These are phyloP conservation scores for Ascochyta lentis DNA, from an alignment of 2,329 filamentous ascomycete species.

Conservation along the genomic window DNA sequence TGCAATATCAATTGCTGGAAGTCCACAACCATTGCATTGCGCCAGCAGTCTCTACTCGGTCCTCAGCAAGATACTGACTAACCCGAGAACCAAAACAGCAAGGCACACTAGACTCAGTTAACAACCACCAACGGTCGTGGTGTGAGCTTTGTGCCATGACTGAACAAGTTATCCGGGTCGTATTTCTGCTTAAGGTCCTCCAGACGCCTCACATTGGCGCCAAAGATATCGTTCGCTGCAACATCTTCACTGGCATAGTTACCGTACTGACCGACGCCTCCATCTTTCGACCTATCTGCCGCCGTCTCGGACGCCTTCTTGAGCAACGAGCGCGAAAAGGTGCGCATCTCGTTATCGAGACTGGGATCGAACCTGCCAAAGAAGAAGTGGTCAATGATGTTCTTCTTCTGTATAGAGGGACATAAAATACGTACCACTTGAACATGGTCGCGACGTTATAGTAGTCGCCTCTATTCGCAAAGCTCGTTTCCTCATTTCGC, in stretches of 20 bases:
- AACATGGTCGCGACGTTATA: slow-evolving; percentile 43
- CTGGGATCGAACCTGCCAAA: slow-evolving; percentile 31
- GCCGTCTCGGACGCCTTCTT: slow-evolving; percentile 34
- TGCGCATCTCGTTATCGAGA: slow-evolving; percentile 35
- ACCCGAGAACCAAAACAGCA: background rate
- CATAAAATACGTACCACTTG: slow-evolving; percentile 34
- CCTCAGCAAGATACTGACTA: background rate
- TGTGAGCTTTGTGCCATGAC: slow-evolving; percentile 33
- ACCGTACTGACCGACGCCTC: slow-evolving; percentile 41
- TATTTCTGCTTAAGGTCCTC: slow-evolving; percentile 45
- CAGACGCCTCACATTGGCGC: slow-evolving; percentile 40
- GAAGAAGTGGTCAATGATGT: background rate
- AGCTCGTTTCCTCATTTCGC: slow-evolving; percentile 32
- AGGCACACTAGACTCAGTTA: slow-evolving; percentile 8
- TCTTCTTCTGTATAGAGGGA: background rate
- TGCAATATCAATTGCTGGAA: too few species aligned
- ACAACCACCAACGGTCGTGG: slow-evolving; percentile 30
- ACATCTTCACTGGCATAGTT: slow-evolving; percentile 45
- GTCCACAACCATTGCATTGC: too few species aligned
- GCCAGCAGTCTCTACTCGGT: background rate
- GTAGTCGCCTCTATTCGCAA: slow-evolving; percentile 42
- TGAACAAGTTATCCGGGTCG: slow-evolving; percentile 45
- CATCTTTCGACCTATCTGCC: slow-evolving; percentile 27
- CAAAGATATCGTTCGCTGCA: slow-evolving; percentile 39
- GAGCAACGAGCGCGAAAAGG: slow-evolving; percentile 33